Conservation (phyloP, 352 stramenopile genomes). For the Pythium periplocum region DNA sequence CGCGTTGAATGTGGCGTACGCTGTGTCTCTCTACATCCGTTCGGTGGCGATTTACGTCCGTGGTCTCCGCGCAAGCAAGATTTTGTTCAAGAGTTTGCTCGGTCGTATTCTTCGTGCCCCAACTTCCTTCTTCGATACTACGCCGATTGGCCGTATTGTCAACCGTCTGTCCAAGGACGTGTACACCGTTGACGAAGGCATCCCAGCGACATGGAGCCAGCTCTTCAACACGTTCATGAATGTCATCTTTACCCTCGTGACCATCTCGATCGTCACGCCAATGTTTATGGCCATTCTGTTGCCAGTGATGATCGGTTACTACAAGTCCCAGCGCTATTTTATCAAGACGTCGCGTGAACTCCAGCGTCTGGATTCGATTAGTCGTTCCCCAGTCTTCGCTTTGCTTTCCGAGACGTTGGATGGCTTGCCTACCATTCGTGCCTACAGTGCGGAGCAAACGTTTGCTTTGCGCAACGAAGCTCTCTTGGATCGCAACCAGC, state of each 20-base stretch:
- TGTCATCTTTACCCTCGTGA: slow-evolving; percentile 62
- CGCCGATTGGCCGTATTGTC: slow-evolving; percentile 68
- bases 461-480: slow-evolving; percentile 47
- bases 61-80: slow-evolving; percentile 45
- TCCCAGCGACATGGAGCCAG: slow-evolving; percentile 45
- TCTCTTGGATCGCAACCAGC: slow-evolving; percentile 58
- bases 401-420: slow-evolving; percentile 95
- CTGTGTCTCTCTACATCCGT: slow-evolving; percentile 58
- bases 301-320: slow-evolving; percentile 59
- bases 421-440: slow-evolving; percentile 92
- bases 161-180: slow-evolving; percentile 79
- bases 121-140: slow-evolving; percentile 80
- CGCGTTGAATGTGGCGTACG: slow-evolving; percentile 50
- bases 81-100: slow-evolving; percentile 66
- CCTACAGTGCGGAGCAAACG: slow-evolving; percentile 41
- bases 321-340: slow-evolving; percentile 88
- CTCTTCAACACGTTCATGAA: slow-evolving; percentile 34
- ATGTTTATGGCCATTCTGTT: slow-evolving; percentile 69
- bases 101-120: slow-evolving; percentile 86
- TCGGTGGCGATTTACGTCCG: slow-evolving; percentile 53
- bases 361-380: slow-evolving; percentile 95
- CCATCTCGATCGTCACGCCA: slow-evolving; percentile 64
- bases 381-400: slow-evolving; percentile 92
- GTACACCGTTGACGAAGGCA: slow-evolving; percentile 65
- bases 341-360: slow-evolving; percentile 89